Percentiles rank a stretch among this genome's conserved stretches.
These are phyloP conservation scores for Trichoderma aggressivum DNA, from an alignment of 2,329 filamentous ascomycete genomes.

Conservation along the genomic window DNA sequence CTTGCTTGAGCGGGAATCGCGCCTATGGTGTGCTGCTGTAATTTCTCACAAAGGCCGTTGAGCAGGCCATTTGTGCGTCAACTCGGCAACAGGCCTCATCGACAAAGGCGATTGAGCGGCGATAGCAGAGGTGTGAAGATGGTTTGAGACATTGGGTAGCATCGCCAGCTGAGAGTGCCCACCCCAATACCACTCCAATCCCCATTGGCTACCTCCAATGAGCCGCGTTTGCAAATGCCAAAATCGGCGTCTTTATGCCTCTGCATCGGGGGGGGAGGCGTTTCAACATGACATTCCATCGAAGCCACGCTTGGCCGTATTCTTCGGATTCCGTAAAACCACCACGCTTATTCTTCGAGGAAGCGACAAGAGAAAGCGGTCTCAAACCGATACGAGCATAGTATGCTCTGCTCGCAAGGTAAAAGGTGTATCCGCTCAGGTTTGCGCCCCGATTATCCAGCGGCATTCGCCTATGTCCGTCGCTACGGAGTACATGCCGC, in stretches of 20 bases:
- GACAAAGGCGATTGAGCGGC: neutral
- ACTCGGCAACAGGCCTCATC: neutral
- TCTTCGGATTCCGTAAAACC: neutral
- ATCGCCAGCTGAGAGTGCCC: neutral
- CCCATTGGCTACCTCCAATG: neutral
- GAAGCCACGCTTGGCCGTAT: neutral
- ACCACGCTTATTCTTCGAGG: neutral
- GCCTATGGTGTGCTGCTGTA: neutral
- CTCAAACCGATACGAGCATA: neutral
- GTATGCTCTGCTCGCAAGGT: no score
- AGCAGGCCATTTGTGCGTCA: neutral
- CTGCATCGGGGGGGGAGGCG: neutral
- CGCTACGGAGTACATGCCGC: neutral
- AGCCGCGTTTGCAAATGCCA: neutral
- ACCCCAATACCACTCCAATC: neutral
- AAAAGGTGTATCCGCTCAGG: neutral
- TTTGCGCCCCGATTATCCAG: neutral
- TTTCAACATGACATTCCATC: neutral
- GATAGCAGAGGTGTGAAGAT: neutral
- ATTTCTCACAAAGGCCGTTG: neutral
- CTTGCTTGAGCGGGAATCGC: slow-evolving; percentile 5
- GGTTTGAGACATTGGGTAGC: neutral
- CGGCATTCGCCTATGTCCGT: neutral
- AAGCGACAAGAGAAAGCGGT: neutral
- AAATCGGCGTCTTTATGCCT: neutral